Conservation (phyloP, 192 early-diverging fungal species). For the Oehlia diaphana region DNA sequence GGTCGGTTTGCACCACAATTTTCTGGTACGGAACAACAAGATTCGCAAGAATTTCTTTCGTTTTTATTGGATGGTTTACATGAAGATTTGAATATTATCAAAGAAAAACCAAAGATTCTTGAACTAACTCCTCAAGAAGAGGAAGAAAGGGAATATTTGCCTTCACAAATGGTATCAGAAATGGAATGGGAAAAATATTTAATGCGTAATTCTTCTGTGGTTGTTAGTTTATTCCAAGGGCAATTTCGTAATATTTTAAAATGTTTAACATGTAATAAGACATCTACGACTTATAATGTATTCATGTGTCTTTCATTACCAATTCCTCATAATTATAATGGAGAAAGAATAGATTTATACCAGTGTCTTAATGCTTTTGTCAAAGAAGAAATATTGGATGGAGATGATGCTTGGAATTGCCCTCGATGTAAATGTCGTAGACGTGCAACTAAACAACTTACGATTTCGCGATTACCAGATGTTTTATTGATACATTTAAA, state of each 20-base stretch:
- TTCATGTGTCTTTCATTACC: constrained; percentile 93
- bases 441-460: constrained; percentile 73
- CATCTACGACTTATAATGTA: constrained; percentile 84
- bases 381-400: constrained; percentile 83
- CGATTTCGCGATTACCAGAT: constrained; percentile 78
- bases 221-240: constrained; percentile 92
- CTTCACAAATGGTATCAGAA: constrained; percentile 57
- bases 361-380: constrained; percentile 88
- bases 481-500: constrained; percentile 95
- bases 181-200: constrained; percentile 79
- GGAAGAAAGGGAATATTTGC: constrained; percentile 61
- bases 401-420: constrained; percentile 91
- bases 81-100: constrained; percentile 82
- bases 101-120: constrained; percentile 40
- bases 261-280: constrained; percentile 72
- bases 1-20: constrained; percentile 80
- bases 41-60: constrained; percentile 93
- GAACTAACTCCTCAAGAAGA: constrained; percentile 34
- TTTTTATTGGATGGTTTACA: constrained; percentile 90
- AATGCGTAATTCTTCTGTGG: constrained; percentile 72
- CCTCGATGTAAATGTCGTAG: constrained; percentile 76
- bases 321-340: constrained; percentile 63
- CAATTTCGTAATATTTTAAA: constrained; percentile 65
- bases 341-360: constrained; percentile 62
- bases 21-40: constrained; percentile 89